Percentiles rank a stretch among this genome's conserved stretches.
Conservation (phyloP, 345 rosid genomes). For the Populus tremula region DNA sequence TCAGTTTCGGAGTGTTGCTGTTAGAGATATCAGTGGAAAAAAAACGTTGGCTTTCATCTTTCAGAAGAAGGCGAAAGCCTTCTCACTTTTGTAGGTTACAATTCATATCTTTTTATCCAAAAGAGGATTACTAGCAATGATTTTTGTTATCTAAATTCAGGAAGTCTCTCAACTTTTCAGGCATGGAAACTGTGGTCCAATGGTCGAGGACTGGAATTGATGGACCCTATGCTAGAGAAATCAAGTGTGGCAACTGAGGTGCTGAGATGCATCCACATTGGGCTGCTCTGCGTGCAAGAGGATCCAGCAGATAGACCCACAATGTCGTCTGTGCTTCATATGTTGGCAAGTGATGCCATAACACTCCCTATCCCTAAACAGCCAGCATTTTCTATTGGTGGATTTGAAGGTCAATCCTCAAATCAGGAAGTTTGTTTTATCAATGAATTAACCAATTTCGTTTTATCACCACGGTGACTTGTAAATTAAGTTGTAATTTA, state of each 20-base stretch:
- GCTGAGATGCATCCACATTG: conserved; percentile 8
- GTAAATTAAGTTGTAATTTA: neutral
- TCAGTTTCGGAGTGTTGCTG: conserved; percentile 47
- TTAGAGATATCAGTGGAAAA: conserved; percentile 41
- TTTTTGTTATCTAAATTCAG: too few species aligned
- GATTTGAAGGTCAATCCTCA: neutral
- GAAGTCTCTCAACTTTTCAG: too few species aligned
- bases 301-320: conserved; percentile 3
- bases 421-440: neutral
- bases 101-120: neutral
- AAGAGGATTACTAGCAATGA: neutral
- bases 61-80: conserved; percentile 16
- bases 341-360: conserved; percentile 17
- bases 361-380: neutral
- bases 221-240: neutral
- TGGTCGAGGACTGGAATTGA: conserved; percentile 1
- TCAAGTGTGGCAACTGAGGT: conserved; percentile 2
- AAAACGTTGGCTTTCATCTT: conserved; percentile 32
- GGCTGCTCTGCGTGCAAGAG: conserved; percentile 1
- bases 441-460: neutral
- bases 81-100: conserved; percentile 5
- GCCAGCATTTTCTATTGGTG: neutral
- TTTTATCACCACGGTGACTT: conserved; percentile 3
- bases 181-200: neutral
- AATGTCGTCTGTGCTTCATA: conserved; percentile 3